These are phyloP conservation scores for Hericium erinaceus DNA, from an alignment of 768 basidiomycete genomes.

Conservation along the genomic window DNA sequence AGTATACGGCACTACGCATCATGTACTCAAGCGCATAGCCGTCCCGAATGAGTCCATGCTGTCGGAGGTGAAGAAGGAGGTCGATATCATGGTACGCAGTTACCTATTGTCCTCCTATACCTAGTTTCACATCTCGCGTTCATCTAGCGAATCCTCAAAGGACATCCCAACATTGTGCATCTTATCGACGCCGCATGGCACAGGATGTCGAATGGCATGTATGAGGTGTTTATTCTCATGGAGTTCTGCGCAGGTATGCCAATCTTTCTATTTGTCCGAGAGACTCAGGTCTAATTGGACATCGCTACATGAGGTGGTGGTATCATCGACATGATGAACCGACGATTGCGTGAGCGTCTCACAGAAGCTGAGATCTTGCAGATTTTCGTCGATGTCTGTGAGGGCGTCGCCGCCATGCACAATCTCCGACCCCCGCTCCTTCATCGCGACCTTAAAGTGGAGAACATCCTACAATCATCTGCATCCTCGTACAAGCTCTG, in stretches of 20 bases:
- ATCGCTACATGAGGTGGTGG: conserved; percentile 64
- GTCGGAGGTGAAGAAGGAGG: conserved; percentile 92
- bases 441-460: conserved; percentile 97
- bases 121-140: conserved; percentile 3
- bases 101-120: background rate
- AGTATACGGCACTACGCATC: conserved; percentile 85
- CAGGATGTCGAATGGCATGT: conserved; percentile 70
- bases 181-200: conserved; percentile 94
- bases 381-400: conserved; percentile 96
- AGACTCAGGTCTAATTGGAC: conserved; percentile 9
- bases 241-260: conserved; percentile 84
- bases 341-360: conserved; percentile 85
- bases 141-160: conserved; percentile 72
- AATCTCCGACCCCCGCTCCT: conserved; percentile 81
- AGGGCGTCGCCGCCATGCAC: conserved; percentile 96
- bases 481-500: conserved; percentile 87
- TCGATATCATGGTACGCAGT: conserved; percentile 87
- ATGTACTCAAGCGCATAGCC: conserved; percentile 95
- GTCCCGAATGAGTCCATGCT: conserved; percentile 86
- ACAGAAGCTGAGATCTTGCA: conserved; percentile 95
- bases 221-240: conserved; percentile 98
- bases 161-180: conserved; percentile 92
- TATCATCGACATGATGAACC: conserved; percentile 99
- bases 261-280: background rate
- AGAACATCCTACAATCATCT: conserved; percentile 91